Conservation (phyloP, 495 filamentous ascomycete genomes). For the Aspergillus avenaceus region DNA sequence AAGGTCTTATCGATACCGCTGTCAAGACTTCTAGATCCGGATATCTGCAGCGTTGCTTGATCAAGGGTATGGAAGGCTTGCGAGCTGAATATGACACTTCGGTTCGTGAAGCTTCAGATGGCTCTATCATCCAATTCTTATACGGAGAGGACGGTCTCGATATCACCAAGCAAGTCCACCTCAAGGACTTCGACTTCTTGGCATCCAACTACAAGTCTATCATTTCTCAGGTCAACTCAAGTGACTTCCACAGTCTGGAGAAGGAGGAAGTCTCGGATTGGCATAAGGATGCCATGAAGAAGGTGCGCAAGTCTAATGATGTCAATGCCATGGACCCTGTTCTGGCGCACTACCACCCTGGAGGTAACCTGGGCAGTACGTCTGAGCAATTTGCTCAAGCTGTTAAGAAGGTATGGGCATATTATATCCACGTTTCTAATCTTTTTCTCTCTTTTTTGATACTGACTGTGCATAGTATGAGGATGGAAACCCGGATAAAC, state of each 20-base stretch:
- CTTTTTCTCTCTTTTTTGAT: conserved; percentile 13
- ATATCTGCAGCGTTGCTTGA: conserved; percentile 94
- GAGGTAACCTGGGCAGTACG: conserved; percentile 73
- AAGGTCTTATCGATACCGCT: conserved; percentile 98
- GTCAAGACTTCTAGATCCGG: conserved; percentile 97
- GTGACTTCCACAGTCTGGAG: conserved; percentile 49
- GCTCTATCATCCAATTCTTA: conserved; percentile 88
- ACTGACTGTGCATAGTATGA: conserved; percentile 52
- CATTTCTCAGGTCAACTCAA: conserved; percentile 47
- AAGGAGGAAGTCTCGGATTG: conserved; percentile 45
- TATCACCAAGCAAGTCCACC: conserved; percentile 88
- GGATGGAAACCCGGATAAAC: conserved; percentile 67
- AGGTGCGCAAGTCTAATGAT: conserved; percentile 63
- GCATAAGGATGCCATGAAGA: conserved; percentile 78
- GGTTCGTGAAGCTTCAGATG: conserved; percentile 83
- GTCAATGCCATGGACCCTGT: conserved; percentile 72
- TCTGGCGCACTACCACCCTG: conserved; percentile 67
- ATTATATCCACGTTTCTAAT: neutral
- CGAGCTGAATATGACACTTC: conserved; percentile 89
- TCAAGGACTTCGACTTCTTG: conserved; percentile 86
- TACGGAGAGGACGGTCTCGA: conserved; percentile 97
- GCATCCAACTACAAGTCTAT: conserved; percentile 68
- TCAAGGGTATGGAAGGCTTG: conserved; percentile 98
- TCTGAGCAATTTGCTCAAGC: conserved; percentile 78
- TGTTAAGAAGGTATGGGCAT: conserved; percentile 48